phyloP scores from a whole-genome alignment of 2,329 filamentous ascomycete species.

The Huntiella moniliformis region DNA sequence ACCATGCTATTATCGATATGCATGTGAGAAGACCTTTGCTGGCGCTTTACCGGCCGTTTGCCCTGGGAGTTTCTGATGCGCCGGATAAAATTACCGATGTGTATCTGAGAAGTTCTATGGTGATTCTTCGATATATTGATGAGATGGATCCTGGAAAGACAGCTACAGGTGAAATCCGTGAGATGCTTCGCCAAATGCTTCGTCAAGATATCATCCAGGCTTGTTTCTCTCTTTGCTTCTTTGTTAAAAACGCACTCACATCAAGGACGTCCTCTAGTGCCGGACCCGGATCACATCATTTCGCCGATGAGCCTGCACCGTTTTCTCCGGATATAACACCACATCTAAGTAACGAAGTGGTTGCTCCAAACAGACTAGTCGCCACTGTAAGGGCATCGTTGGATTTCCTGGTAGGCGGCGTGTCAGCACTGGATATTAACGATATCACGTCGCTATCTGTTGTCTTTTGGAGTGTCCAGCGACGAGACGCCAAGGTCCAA shows the following conservation, averaged over 20 bases:
- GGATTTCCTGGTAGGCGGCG: constrained; percentile 26
- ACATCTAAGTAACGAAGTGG: constrained; percentile 16
- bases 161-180: constrained; percentile 28
- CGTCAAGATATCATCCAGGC: constrained; percentile 37
- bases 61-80: constrained; percentile 29
- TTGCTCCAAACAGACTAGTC: constrained; percentile 24
- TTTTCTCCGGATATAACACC: constrained; percentile 7
- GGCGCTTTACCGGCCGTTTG: constrained; percentile 35
- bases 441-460: constrained; percentile 31
- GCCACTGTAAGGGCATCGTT: constrained; percentile 28
- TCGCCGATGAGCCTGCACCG: background rate
- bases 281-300: background rate
- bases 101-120: constrained; percentile 35
- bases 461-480: constrained; percentile 28
- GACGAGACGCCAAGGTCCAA: constrained; percentile 23
- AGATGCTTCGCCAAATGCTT: constrained; percentile 34
- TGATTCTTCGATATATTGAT: constrained; percentile 35
- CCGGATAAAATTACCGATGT: constrained; percentile 32
- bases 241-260: constrained; percentile 21
- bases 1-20: constrained; percentile 32
- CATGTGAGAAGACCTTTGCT: constrained; percentile 33
- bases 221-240: constrained; percentile 36
- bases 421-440: constrained; percentile 31
- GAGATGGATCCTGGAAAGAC: constrained; percentile 30
- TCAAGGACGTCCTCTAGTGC: background rate